phyloP scores from a whole-genome alignment of 1,139 yeast species.

The Diutina pseudorugosa region DNA sequence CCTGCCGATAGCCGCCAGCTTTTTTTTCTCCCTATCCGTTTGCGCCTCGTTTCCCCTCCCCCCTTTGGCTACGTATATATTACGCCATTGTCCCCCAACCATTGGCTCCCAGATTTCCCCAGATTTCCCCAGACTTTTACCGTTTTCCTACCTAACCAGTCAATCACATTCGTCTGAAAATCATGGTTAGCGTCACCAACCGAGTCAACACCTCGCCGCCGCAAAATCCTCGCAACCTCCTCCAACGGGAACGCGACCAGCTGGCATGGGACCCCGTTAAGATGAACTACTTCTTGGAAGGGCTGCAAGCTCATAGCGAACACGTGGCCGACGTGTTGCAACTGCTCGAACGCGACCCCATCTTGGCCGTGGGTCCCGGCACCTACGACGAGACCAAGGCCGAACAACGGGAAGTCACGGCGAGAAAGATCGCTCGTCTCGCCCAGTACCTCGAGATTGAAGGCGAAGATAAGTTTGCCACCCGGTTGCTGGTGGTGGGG shows the following conservation, averaged over 20 bases:
- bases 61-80: no score
- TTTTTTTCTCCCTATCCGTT: neutral
- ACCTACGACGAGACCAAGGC: conserved; percentile 28
- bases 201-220: conserved; percentile 8
- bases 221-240: conserved; percentile 27
- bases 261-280: conserved; percentile 26
- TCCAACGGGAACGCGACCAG: conserved; percentile 22
- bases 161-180: no score
- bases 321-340: conserved; percentile 23
- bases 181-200: conserved; percentile 6
- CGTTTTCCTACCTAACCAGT: no score
- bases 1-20: neutral
- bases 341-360: conserved; percentile 39
- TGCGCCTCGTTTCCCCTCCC: no score
- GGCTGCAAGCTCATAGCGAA: conserved; percentile 22
- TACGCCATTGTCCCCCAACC: neutral
- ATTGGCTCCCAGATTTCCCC: no score
- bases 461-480: conserved; percentile 21
- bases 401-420: conserved; percentile 33
- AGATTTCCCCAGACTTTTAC: no score
- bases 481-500: conserved; percentile 25
- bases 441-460: conserved; percentile 34
- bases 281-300: conserved; percentile 38
- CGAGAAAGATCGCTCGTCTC: conserved; percentile 29
- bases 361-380: conserved; percentile 23